phyloP scores from a whole-genome alignment of 2,329 filamentous ascomycete species.

The Pestalotiopsis fici region DNA sequence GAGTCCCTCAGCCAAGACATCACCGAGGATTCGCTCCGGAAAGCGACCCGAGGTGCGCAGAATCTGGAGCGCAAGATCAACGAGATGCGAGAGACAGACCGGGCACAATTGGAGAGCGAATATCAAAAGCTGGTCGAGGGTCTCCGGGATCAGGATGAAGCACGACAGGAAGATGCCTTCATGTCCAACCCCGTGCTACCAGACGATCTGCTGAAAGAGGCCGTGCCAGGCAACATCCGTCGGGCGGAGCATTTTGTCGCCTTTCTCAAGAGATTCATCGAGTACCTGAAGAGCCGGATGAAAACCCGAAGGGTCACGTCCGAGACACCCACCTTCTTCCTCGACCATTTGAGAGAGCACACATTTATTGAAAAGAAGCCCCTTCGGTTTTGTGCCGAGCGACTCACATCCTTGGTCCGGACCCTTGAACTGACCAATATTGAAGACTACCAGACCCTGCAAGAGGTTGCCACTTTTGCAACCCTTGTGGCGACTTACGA shows the following conservation, averaged over 20 bases:
- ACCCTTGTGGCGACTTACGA: constrained; percentile 96
- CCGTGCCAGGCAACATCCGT: constrained; percentile 93
- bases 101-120: constrained; percentile 90
- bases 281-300: constrained; percentile 97
- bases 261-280: constrained; percentile 94
- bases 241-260: constrained; percentile 94
- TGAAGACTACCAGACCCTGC: constrained; percentile 94
- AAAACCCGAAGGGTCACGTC: constrained; percentile 97
- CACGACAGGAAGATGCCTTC: constrained; percentile 89
- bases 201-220: constrained; percentile 92
- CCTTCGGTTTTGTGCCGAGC: constrained; percentile 89
- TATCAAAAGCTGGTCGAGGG: constrained; percentile 96
- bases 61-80: constrained; percentile 89
- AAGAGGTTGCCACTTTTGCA: constrained; percentile 97
- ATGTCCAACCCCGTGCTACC: constrained; percentile 96
- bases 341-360: constrained; percentile 89
- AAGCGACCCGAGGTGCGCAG: constrained; percentile 85
- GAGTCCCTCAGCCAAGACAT: constrained; percentile 96
- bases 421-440: constrained; percentile 97
- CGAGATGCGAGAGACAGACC: constrained; percentile 95
- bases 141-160: constrained; percentile 82
- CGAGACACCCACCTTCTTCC: constrained; percentile 91
- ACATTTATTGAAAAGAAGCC: constrained; percentile 99
- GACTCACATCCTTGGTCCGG: constrained; percentile 88
- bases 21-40: constrained; percentile 90